Base-by-base conservation (phyloP, 208 protist species). In the Crithidia acanthocephali region DNA sequence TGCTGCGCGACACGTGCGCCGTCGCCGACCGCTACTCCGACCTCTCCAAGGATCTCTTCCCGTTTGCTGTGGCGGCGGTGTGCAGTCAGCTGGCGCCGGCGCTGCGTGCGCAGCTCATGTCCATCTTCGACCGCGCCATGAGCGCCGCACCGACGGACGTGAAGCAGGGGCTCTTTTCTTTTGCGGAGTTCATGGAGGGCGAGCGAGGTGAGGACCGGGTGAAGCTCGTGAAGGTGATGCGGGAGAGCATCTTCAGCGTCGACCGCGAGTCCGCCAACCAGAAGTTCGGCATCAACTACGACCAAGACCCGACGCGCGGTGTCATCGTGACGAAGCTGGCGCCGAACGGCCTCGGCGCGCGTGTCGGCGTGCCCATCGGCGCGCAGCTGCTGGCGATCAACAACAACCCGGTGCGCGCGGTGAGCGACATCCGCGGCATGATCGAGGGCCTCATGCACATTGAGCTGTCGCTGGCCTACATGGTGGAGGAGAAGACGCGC, bases 221-320 rank as follows among this genome's bases (percentile, higher is more conserved):
- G 33, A 79, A 76, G 45, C 47, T 87, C 2, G 75, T 87, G 28
- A 86, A 83, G 52, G 79, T 71, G 47, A 61, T 64, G 30, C 83
- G 89, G 52, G 67, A 80, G 55, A 69, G 72, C 35, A 74, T 73
- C 27, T 93, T 86, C 70, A 55, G 79, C 33, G 84, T 97, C 1
- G 79, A 84, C 50, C 85, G 92, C 25, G 70, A 85, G 33, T 72
- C 71, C 28, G n/a, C 51, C 1, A 53, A 80, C 13, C 73, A 82
- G 50, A 97, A 95, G 72, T 97, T 97, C 67, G 89, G 92, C 60
- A 97, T 97, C 68, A 97, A 92, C 74, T 97, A 97, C 65, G 92
- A 97, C 70, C 83, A 94, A 68, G 81, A 91, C 48, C 81, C 81
- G 15, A 66, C 37, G 15, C 69, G 69, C 27, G 89, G 86, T 33